phyloP scores from a whole-genome alignment of 2,329 filamentous ascomycete genomes.

The Zalaria sp. region DNA sequence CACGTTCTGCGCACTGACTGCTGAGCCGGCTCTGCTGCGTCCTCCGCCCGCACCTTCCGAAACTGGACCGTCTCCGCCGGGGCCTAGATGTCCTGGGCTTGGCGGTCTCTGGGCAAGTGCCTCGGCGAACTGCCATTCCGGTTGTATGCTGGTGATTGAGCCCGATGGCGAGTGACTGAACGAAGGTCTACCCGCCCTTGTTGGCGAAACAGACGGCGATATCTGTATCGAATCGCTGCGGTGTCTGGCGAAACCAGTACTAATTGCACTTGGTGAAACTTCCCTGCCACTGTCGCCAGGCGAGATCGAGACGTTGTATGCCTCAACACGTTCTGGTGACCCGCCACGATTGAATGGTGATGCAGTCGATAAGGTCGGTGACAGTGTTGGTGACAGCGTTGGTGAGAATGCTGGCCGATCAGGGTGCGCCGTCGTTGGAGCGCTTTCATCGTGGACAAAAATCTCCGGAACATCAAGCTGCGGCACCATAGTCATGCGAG shows the following conservation, averaged over 20 bases:
- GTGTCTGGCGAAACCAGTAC: neutral
- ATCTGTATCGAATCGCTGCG: constrained; percentile 19
- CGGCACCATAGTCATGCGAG: constrained; percentile 65
- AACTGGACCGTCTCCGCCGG: constrained; percentile 7
- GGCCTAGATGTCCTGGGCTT: constrained; percentile 17
- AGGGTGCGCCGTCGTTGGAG: constrained; percentile 16
- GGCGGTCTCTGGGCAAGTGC: constrained; percentile 14
- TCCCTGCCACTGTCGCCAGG: neutral
- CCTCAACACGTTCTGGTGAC: neutral
- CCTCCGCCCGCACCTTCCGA: constrained; percentile 10
- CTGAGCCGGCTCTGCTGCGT: constrained; percentile 50
- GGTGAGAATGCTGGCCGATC: constrained; percentile 15
- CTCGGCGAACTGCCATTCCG: constrained; percentile 29
- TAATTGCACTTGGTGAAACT: neutral
- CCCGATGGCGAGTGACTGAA: constrained; percentile 7
- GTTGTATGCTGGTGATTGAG: constrained; percentile 11
- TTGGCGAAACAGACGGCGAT: constrained; percentile 13
- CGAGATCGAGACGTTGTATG: neutral
- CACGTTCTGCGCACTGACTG: constrained; percentile 62
- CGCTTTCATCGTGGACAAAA: constrained; percentile 65
- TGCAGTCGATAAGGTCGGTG: neutral
- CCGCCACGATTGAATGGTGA: too few species aligned
- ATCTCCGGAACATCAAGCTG: constrained; percentile 65
- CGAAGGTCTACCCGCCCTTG: neutral
- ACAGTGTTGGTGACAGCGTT: neutral